Evolutionary conservation across 331 rosid genomes (phyloP).

Genomic region (Prunus yedoensis): DNA sequence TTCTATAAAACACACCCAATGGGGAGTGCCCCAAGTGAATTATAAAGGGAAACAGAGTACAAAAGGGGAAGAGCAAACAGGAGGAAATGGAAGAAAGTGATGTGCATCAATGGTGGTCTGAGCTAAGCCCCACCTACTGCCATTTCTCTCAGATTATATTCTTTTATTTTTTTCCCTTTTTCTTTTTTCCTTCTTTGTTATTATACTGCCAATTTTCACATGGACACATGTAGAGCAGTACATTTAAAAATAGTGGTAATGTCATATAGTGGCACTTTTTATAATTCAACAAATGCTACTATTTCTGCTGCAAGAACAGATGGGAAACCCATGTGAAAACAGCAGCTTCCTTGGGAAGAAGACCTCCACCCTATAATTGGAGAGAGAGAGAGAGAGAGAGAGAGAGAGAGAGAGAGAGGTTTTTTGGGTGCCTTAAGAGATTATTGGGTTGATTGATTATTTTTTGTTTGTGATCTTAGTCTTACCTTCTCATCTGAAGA

Average conservation of each 20-base stretch:
- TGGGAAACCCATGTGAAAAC: constrained; percentile 60
- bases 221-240: constrained; percentile 54
- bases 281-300: constrained; percentile 25
- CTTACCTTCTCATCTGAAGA: constrained; percentile 1
- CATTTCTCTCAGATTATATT: constrained; percentile 25
- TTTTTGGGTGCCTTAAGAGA: not conserved
- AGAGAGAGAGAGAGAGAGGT: too few species aligned
- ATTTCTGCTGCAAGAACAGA: constrained; percentile 29
- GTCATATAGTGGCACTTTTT: constrained; percentile 22
- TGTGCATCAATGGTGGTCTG: constrained; percentile 41
- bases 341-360: constrained; percentile 63
- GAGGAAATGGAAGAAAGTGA: constrained; percentile 50
- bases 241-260: constrained; percentile 20
- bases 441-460: not conserved
- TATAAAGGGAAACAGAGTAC: not conserved
- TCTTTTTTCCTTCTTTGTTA: constrained; percentile 11
- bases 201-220: constrained; percentile 44
- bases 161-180: constrained; percentile 5
- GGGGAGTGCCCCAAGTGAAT: not conserved
- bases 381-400: constrained; percentile 19
- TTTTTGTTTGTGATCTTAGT: not conserved
- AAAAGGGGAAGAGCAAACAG: constrained; percentile 18
- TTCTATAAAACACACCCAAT: not conserved
- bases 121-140: constrained; percentile 50
- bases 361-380: constrained; percentile 42